phyloP scores from a whole-genome alignment of 2,329 filamentous ascomycete genomes.

The Fusarium miscanthi region DNA sequence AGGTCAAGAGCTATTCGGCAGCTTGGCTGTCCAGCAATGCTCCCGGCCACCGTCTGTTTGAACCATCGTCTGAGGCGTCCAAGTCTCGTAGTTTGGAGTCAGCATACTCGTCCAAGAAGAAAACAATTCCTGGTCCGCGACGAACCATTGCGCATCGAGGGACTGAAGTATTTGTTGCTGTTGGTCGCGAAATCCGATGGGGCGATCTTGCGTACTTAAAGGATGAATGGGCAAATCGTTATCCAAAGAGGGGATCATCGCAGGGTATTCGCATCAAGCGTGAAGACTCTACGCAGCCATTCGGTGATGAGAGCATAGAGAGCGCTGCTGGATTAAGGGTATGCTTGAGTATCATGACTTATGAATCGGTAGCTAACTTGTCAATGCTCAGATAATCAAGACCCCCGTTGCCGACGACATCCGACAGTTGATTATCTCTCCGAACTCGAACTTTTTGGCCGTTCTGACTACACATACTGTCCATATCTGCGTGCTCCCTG shows the following conservation, averaged over 20 bases:
- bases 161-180: slow-evolving; percentile 88
- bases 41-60: slow-evolving; percentile 83
- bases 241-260: slow-evolving; percentile 46
- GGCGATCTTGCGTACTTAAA: slow-evolving; percentile 85
- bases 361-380: slow-evolving; percentile 13
- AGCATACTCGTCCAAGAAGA: slow-evolving; percentile 57
- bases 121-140: slow-evolving; percentile 60
- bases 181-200: slow-evolving; percentile 92
- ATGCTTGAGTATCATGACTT: slow-evolving; percentile 29
- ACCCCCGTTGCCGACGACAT: slow-evolving; percentile 85
- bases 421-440: slow-evolving; percentile 85
- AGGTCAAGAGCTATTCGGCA: slow-evolving; percentile 86
- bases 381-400: slow-evolving; percentile 71
- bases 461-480: slow-evolving; percentile 89
- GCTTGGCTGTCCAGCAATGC: slow-evolving; percentile 85
- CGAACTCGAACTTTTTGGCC: slow-evolving; percentile 82
- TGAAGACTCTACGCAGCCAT: slow-evolving; percentile 56
- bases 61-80: slow-evolving; percentile 55
- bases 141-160: slow-evolving; percentile 82
- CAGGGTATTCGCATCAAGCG: slow-evolving; percentile 58
- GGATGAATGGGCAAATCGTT: slow-evolving; percentile 58
- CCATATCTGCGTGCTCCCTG: slow-evolving; percentile 87
- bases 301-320: slow-evolving; percentile 49
- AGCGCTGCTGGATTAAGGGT: slow-evolving; percentile 50
- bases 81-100: slow-evolving; percentile 54